Evolutionary conservation across 768 basidiomycete genomes (phyloP).

Genomic region (Calvatia gigantea): DNA sequence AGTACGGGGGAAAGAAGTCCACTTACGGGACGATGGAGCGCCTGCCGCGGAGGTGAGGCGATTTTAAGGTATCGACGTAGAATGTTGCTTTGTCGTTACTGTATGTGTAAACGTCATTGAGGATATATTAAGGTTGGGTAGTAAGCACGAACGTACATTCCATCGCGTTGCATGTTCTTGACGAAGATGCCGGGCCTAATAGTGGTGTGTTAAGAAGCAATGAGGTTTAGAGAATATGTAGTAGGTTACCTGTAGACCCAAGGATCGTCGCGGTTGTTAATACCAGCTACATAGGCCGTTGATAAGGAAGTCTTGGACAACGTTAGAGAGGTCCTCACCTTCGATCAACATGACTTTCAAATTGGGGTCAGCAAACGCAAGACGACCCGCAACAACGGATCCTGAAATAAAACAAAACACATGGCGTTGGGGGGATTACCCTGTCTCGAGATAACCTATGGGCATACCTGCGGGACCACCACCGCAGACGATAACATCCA

Average conservation of each 20-base stretch:
- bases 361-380: conserved; percentile 69
- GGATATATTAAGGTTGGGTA: background rate
- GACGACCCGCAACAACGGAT: conserved; percentile 64
- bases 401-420: conserved; percentile 32
- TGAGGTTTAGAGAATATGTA: background rate
- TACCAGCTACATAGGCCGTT: conserved; percentile 44
- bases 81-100: conserved; percentile 76
- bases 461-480: conserved; percentile 59
- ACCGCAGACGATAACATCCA: conserved; percentile 68
- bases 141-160: conserved; percentile 44
- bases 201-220: background rate
- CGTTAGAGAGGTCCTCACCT: conserved; percentile 37
- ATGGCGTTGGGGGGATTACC: too few species aligned
- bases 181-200: conserved; percentile 63
- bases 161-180: conserved; percentile 68
- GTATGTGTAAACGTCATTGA: background rate
- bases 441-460: background rate
- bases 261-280: conserved; percentile 70
- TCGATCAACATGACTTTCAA: conserved; percentile 76
- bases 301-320: background rate
- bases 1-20: background rate
- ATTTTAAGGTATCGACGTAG: conserved; percentile 59
- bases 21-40: conserved; percentile 66
- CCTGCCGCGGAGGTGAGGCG: conserved; percentile 57
- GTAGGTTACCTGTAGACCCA: conserved; percentile 61